A percentile compares a stretch with the other conserved stretches of the same genome.
These are phyloP conservation scores for Euphorbia lathyris DNA, from an alignment of 345 rosid species.

Conservation along the genomic window DNA sequence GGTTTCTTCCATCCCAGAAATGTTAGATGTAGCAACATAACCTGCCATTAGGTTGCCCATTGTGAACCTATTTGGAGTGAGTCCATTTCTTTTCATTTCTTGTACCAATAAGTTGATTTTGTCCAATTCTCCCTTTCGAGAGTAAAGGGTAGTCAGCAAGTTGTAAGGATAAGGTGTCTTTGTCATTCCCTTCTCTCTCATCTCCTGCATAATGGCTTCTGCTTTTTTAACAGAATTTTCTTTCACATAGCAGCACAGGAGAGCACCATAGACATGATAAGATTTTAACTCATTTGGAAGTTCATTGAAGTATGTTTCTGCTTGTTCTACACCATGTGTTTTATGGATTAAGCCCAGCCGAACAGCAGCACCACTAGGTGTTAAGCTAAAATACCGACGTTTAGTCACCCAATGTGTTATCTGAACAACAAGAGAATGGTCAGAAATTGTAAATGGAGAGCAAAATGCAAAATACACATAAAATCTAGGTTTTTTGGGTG, in stretches of 20 bases:
- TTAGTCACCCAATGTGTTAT: constrained; percentile 31
- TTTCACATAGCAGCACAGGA: constrained; percentile 20
- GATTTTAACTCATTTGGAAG: constrained; percentile 19
- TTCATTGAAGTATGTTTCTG: constrained; percentile 23
- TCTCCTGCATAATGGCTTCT: constrained; percentile 25
- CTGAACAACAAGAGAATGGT: constrained; percentile 9
- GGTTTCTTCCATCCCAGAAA: not conserved
- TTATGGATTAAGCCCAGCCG: constrained; percentile 25
- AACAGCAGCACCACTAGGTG: constrained; percentile 19
- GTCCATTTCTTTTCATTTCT: constrained; percentile 21
- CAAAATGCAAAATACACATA: not conserved
- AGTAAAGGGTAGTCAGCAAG: constrained; percentile 21
- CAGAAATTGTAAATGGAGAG: not conserved
- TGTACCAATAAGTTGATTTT: constrained; percentile 10
- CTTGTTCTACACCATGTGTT: constrained; percentile 23
- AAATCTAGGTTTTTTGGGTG: too few species aligned
- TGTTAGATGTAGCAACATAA: too few species aligned
- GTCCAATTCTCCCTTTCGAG: not conserved
- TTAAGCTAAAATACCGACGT: not conserved
- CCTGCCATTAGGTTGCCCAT: too few species aligned
- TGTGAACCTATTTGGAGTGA: constrained; percentile 15
- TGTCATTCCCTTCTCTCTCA: constrained; percentile 18
- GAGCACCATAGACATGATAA: constrained; percentile 23
- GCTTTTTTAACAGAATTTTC: constrained; percentile 23
- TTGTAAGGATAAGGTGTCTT: constrained; percentile 24